Conservation (phyloP, 2,329 filamentous ascomycete genomes). For the Sporothrix mexicana region DNA sequence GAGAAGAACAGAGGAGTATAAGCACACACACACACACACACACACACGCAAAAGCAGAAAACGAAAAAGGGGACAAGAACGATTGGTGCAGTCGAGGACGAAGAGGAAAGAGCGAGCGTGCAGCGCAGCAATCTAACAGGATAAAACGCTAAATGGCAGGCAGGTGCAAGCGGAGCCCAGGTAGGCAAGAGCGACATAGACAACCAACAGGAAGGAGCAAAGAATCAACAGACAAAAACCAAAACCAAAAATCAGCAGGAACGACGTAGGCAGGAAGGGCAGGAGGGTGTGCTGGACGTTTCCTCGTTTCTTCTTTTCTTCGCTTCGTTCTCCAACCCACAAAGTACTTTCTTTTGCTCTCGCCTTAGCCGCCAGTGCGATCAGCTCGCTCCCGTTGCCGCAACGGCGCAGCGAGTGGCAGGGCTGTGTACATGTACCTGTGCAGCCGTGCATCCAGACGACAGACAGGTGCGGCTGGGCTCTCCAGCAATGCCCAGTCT, state of each 20-base stretch:
- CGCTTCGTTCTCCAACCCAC: not conserved
- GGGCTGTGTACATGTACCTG: slow-evolving; percentile 21
- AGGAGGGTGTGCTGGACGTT: slow-evolving; percentile 15
- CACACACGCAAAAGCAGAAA: not conserved
- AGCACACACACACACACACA: not conserved
- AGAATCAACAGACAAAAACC: not conserved
- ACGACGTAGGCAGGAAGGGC: not conserved
- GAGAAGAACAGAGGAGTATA: not conserved
- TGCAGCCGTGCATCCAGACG: slow-evolving; percentile 14
- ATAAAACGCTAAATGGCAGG: slow-evolving; percentile 27
- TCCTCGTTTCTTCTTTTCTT: not conserved
- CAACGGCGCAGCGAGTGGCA: slow-evolving; percentile 24
- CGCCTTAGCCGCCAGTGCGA: slow-evolving; percentile 15
- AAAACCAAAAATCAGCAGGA: not conserved
- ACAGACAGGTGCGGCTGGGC: not conserved
- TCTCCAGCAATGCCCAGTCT: not conserved
- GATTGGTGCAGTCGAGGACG: slow-evolving; percentile 9
- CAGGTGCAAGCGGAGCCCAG: not conserved
- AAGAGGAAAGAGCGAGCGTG: slow-evolving; percentile 8
- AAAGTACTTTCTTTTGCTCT: not conserved
- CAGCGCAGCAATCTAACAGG: slow-evolving; percentile 29
- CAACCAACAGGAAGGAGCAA: not conserved
- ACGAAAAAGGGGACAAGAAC: not conserved
- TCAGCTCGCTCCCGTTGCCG: not conserved
- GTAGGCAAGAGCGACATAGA: not conserved